Conservation (phyloP, 805 yeast species). For the Ogataea thermomethanolica region DNA sequence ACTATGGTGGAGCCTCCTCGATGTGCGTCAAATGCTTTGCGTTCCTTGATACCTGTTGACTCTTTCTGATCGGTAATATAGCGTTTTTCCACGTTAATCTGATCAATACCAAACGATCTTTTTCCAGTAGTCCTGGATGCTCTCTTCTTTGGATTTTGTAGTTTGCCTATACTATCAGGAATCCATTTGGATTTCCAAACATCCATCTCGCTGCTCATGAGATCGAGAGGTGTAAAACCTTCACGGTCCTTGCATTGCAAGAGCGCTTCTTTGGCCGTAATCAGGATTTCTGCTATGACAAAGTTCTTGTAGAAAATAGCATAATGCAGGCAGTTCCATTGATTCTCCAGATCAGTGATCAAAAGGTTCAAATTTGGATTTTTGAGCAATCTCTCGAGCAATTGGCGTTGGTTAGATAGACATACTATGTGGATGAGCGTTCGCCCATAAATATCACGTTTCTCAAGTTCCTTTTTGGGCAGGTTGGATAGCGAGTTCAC, state of each 20-base stretch:
- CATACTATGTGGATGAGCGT: conserved; percentile 56
- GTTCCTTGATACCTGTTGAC: conserved; percentile 4
- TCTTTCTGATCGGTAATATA: conserved; percentile 4
- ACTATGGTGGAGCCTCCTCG: conserved; percentile 58
- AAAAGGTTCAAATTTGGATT: conserved; percentile 45
- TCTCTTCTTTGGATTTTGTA: conserved; percentile 32
- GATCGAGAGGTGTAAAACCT: conserved; percentile 69
- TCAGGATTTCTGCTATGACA: conserved; percentile 46
- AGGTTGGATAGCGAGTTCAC: conserved; percentile 25
- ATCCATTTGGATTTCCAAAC: conserved; percentile 36
- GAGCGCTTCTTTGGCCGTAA: conserved; percentile 31
- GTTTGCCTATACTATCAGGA: conserved; percentile 26
- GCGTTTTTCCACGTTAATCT: conserved; percentile 33
- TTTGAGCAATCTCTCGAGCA: conserved; percentile 44
- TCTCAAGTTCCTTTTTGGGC: conserved; percentile 37
- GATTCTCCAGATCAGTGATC: conserved; percentile 65
- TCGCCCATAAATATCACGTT: conserved; percentile 67
- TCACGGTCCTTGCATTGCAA: conserved; percentile 63
- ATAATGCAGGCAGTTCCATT: conserved; percentile 79
- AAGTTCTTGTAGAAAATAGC: conserved; percentile 58
- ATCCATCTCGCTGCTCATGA: conserved; percentile 46
- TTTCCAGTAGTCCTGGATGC: neutral
- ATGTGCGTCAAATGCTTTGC: conserved; percentile 11
- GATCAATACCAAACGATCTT: conserved; percentile 5
- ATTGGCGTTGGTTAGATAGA: conserved; percentile 45